Conservation (phyloP, 768 basidiomycete genomes). For the Boletus bicolor region DNA sequence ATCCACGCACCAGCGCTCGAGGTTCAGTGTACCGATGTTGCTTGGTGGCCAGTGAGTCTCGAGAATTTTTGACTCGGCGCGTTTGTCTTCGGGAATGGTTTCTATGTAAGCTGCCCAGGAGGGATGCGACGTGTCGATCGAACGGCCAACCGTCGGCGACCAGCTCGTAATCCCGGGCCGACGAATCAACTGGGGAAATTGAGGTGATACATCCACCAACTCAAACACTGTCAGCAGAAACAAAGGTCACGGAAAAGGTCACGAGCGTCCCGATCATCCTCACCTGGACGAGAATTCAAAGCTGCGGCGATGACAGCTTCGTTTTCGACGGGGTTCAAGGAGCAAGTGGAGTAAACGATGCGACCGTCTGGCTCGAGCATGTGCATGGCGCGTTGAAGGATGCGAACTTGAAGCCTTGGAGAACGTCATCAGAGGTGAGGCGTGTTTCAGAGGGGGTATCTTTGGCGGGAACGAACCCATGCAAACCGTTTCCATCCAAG, state of each 20-base stretch:
- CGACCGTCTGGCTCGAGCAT: conserved; percentile 78
- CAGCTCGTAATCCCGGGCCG: conserved; percentile 75
- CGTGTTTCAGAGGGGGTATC: not conserved
- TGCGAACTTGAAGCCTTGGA: conserved; percentile 83
- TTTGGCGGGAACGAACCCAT: conserved; percentile 53
- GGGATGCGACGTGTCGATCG: conserved; percentile 47
- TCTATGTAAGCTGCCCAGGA: conserved; percentile 60
- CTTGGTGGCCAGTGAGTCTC: conserved; percentile 79
- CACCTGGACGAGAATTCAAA: conserved; percentile 67
- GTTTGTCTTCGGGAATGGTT: conserved; percentile 46
- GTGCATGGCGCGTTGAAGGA: conserved; percentile 89
- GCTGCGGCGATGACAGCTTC: conserved; percentile 93
- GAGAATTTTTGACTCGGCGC: conserved; percentile 57
- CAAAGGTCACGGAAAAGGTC: not conserved
- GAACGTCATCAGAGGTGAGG: conserved; percentile 6
- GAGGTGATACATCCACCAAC: conserved; percentile 73
- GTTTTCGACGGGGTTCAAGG: conserved; percentile 94
- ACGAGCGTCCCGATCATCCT: not conserved
- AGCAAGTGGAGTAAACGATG: conserved; percentile 97
- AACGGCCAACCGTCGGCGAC: conserved; percentile 67
- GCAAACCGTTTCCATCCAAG: conserved; percentile 87
- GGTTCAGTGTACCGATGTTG: conserved; percentile 54
- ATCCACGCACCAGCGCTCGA: conserved; percentile 67
- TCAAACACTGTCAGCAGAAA: conserved; percentile 52
- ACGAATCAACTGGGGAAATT: conserved; percentile 68